phyloP scores from a whole-genome alignment of 75 land plant species.

The Azolla pinnata region DNA sequence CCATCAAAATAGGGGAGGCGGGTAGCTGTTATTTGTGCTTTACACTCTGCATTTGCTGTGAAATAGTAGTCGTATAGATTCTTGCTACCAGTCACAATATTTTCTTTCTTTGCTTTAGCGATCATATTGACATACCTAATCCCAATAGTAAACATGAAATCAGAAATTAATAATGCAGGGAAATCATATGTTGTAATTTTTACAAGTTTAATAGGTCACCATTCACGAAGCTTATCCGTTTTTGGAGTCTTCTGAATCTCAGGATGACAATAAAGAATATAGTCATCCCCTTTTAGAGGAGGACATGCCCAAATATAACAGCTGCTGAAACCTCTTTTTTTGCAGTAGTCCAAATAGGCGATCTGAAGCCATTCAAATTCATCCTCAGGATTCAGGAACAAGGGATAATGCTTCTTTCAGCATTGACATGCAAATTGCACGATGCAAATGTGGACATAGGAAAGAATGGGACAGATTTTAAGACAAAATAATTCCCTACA shows the following conservation, averaged over 20 bases:
- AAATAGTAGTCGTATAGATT: slow-evolving; percentile 90
- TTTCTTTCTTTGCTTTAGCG: slow-evolving; percentile 64
- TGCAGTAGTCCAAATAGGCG: slow-evolving; percentile 93
- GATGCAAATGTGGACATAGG: no score
- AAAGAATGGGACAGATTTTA: no score
- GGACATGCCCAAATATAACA: slow-evolving; percentile 99
- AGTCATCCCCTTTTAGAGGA: slow-evolving; percentile 95
- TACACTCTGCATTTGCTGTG: slow-evolving; percentile 28
- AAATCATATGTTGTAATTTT: background rate
- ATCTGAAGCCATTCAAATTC: no score
- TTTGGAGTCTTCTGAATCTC: slow-evolving; percentile 97
- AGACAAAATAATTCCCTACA: no score
- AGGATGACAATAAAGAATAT: slow-evolving; percentile 95
- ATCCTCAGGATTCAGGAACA: no score
- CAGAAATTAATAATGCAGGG: background rate
- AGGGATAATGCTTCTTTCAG: no score
- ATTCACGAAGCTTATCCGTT: slow-evolving; percentile 88
- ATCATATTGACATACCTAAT: slow-evolving; percentile 81
- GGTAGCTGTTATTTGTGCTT: slow-evolving; percentile 26
- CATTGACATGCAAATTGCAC: no score
- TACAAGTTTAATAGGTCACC: slow-evolving; percentile 27
- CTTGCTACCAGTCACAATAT: slow-evolving; percentile 76
- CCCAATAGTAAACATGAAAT: no score
- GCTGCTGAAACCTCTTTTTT: slow-evolving; percentile 81
- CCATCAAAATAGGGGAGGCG: slow-evolving; percentile 41